A percentile compares a stretch with the other conserved stretches of the same genome.
phyloP scores from a whole-genome alignment of 108 stramenopile genomes.

The Nitzschia inconspicua region DNA sequence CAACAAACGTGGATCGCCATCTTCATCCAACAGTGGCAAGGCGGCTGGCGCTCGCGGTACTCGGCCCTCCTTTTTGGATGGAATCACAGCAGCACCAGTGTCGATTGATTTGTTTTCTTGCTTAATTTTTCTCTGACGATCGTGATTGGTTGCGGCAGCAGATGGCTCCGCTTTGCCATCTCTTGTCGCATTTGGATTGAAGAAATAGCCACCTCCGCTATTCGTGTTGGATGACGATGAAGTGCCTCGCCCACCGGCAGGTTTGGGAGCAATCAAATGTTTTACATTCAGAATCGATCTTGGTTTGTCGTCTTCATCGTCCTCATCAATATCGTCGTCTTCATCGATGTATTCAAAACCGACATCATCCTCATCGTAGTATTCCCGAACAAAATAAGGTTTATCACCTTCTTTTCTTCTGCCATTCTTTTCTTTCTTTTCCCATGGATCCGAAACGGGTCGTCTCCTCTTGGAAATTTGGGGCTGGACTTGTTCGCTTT shows the following conservation, averaged over 20 bases:
- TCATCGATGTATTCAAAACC: slow-evolving; percentile 35
- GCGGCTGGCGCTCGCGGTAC: not conserved
- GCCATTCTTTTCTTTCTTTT: slow-evolving; percentile 1
- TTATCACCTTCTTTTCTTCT: not conserved
- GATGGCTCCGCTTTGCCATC: not conserved
- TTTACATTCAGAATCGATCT: slow-evolving; percentile 12
- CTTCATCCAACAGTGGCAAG: slow-evolving; percentile 45
- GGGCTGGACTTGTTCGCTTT: not conserved
- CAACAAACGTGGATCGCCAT: slow-evolving; percentile 61
- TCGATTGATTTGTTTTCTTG: slow-evolving; percentile 6
- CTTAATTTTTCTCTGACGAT: not conserved
- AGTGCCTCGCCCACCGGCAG: slow-evolving; percentile 49
- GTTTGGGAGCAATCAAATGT: slow-evolving; percentile 53
- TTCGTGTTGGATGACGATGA: slow-evolving; percentile 5
- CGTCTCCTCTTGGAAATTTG: not conserved
- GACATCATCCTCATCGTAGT: slow-evolving; percentile 39
- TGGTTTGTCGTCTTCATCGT: slow-evolving; percentile 15
- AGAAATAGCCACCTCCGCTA: slow-evolving; percentile 40
- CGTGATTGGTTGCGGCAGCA: not conserved
- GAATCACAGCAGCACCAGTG: not conserved
- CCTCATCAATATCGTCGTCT: slow-evolving; percentile 41
- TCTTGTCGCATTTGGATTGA: slow-evolving; percentile 19
- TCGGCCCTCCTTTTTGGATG: not conserved
- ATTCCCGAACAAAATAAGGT: slow-evolving; percentile 11
- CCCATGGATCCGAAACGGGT: slow-evolving; percentile 25